Evolutionary conservation across 495 filamentous ascomycete species (phyloP), one percentile per base, ranked within the genome.

Genomic region (Aspergillus conjunctus): DNA sequence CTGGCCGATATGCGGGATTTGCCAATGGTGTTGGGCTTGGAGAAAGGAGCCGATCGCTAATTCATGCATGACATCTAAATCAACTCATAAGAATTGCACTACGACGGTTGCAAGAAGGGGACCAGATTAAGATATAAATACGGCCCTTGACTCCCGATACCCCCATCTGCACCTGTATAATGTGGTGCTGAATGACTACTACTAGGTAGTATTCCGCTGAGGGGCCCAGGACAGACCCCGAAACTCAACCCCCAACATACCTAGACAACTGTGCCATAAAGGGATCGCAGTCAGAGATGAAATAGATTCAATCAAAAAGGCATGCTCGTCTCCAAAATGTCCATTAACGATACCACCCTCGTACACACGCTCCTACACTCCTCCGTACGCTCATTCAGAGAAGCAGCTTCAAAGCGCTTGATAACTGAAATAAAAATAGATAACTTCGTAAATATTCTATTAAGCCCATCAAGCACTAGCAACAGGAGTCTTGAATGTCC

Each of bases 401-500:
- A 8, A 8, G 34, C 34, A 37, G 34, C 34, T 37, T 37, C 34
- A 37, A 37, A 37, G 9, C 34, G 9, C 34, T 37, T 37, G 9
- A 9, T 37, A n/a, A n/a, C 34, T 14, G 14, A 37, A 37, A 37
- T 14, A 9, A 14, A 8, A 8, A 37, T 37, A 8, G 34, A 37
- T 41, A 9, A 41, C 11, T 0, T 11, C 37, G 4, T 4, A 9
- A 4, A 2, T n/a, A 7, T 12, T n/a, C 2, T 41, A 8, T 3
- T n/a, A 11, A 41, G 11, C 9, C 7, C 4, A 12, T 9, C 5
- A 41, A 41, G 37, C 37, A 7, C 37, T n/a, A 11, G 34, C 34
- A 41, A 12, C 37, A 1, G 4, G 17, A 20, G 17, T 17, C 44
- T 20, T 56, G 54, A 80, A 80, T 21, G 48, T 65, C 77, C 79